Base-by-base conservation (phyloP, 345 rosid genomes). In the Populus alba region DNA sequence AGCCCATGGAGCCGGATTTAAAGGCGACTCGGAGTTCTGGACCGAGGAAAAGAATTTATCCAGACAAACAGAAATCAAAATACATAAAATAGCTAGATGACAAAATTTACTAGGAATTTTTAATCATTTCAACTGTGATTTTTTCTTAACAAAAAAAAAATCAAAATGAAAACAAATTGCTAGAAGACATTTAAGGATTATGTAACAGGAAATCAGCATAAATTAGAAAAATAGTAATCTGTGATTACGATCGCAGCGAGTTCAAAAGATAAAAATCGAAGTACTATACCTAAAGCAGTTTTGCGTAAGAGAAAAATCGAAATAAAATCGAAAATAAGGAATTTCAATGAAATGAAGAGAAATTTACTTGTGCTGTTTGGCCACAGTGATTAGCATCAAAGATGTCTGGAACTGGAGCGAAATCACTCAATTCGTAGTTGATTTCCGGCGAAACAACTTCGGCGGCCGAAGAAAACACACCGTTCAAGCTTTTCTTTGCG, bases 401-500 rank as follows among this genome's bases (percentile, higher is more conserved):
- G 7, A 75, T 29, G 23, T 73, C 84, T 4, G 83, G 68, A 57
- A 75, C 51, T 7, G 81, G 29, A 41, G 80, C 76, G 68, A 74
- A 53, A 73, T 78, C 84, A 69, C 17, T 51, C 33, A 73, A 65
- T 37, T 83, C 82, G 35, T 78, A 62, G 39, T n/a, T 3, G 59
- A 62, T 77, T 10, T 78, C 87, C 17, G 78, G 41, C 16, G 70
- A 57, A n/a, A 33, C 23, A 45, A 68, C 76, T 45, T 75, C 83
- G 15, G 75, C 27, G 43, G 71, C 81, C 5, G 68, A 35, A 6
- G 35, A 23, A 66, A 79, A 79, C 66, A 62, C 72, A 47, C 41
- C 74, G 72, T 67, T 66, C 61, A 83, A 81, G 81, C 51, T 86
- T 74, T 75, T 83, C 76, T 72, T 77, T 0, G 73, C 70, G 3